These are phyloP conservation scores for Darksidea phi DNA, from an alignment of 495 filamentous ascomycete species.

Conservation along the genomic window DNA sequence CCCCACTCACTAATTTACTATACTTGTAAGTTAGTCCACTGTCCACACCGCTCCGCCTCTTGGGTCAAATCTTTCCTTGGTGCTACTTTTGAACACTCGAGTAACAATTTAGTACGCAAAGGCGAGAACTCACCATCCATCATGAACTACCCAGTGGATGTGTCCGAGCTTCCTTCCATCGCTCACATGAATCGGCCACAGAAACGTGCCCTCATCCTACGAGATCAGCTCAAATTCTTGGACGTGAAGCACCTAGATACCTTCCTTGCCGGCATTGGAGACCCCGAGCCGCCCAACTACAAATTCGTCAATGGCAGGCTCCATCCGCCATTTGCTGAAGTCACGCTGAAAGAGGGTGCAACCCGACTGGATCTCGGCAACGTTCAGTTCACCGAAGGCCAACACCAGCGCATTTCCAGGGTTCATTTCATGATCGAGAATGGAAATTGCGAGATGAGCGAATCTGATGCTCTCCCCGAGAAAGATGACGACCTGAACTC, in stretches of 20 bases:
- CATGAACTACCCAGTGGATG: neutral
- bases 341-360: conserved; percentile 8
- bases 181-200: conserved; percentile 12
- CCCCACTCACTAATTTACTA: too few relatives aligned
- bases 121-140: neutral
- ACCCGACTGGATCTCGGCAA: conserved; percentile 13
- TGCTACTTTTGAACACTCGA: too few relatives aligned
- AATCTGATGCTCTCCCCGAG: neutral
- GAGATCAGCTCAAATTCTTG: conserved; percentile 8
- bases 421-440: conserved; percentile 1
- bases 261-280: conserved; percentile 15
- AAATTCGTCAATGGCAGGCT: neutral
- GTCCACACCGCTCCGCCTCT: too few relatives aligned
- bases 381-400: neutral
- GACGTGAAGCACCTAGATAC: conserved; percentile 10
- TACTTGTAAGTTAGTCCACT: too few relatives aligned
- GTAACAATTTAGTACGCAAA: too few relatives aligned
- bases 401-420: neutral
- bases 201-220: conserved; percentile 5
- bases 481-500: neutral
- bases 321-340: neutral
- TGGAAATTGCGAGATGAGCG: neutral
- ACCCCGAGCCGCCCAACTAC: conserved; percentile 20
- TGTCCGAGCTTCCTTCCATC: neutral
- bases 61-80: too few relatives aligned